Evolutionary conservation across 108 stramenopile species (phyloP), one percentile per base, ranked within the genome.

Genomic region (Skeletonema marinoi): DNA sequence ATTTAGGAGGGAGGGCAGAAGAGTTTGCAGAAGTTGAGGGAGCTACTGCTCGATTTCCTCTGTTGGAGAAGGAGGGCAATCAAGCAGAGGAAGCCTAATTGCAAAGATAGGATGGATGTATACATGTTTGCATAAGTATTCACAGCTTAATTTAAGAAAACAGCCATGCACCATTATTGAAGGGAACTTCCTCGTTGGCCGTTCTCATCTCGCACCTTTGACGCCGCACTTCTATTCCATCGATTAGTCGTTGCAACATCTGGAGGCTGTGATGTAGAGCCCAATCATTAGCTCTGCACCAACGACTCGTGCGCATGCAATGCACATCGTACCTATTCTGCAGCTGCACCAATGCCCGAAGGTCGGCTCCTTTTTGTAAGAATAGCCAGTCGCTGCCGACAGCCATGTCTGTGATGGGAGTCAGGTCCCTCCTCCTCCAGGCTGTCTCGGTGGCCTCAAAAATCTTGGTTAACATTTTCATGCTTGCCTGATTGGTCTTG

Each of bases 1-100:
- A 82, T 69, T 54, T 77, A 44, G 58, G 81, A 4, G 81, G 75
- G 8, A 68, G 71, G 16, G 71, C 75, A 16, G 71, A 76, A 42
- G 71, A 76, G 21, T 74, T 80, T 32, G 44, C 42, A 32, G 73
- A 63, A 11, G 72, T 68, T n/a, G 73, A 73, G 39, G 79, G 79
- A 13, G 61, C 79, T 13, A 80, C 79, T 14, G 79, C 79, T 6
- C 12, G 2, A 16, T 80, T 80, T 14, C 79, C 79, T 14, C 65
- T 80, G 58, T 32, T 80, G n/a, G 73, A 80, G 51, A 73, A 70
- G 70, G 33, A 70, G 50, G 58, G 54, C n/a, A 56, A n/a, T 6
- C 5, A 56, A 25, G 21, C 2, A 25, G 54, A 56, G 54, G 54
- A 56, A 56, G 19, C 16, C 14, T n/a, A 46, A 4, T n/a, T 3